Conservation (phyloP, 768 basidiomycete species). For the Serendipita sp. region DNA sequence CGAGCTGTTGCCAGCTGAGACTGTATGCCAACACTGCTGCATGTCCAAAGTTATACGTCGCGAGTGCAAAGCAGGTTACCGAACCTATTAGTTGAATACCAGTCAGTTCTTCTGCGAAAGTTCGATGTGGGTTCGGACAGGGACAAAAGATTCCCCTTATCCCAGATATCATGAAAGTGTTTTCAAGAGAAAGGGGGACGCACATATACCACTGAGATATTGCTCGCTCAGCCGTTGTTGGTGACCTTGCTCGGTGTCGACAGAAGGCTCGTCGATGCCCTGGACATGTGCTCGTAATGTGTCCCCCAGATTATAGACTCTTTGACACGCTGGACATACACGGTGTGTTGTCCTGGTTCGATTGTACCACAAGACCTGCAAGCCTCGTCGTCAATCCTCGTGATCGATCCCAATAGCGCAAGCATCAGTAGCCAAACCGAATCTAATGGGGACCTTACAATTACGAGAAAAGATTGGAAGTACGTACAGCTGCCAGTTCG, state of each 20-base stretch:
- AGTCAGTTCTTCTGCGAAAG: too few species aligned
- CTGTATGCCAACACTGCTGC: background rate
- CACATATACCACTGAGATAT: constrained; percentile 62
- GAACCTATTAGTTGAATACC: too few species aligned
- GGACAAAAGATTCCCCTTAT: too few species aligned
- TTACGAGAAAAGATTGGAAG: too few species aligned
- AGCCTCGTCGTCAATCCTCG: background rate
- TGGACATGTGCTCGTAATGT: constrained; percentile 30
- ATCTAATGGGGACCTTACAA: too few species aligned
- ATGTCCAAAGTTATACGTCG: background rate
- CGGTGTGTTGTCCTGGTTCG: constrained; percentile 56
- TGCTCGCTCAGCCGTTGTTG: constrained; percentile 43
- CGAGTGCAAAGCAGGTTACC: background rate
- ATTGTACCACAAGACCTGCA: constrained; percentile 71
- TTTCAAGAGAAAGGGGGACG: constrained; percentile 18
- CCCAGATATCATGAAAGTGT: background rate
- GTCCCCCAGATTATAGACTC: constrained; percentile 58
- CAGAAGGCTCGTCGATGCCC: constrained; percentile 15
- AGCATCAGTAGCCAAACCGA: too few species aligned
- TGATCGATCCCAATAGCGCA: too few species aligned
- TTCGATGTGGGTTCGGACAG: too few species aligned
- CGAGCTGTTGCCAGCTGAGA: background rate
- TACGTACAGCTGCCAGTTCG: constrained; percentile 54
- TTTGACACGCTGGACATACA: constrained; percentile 63
- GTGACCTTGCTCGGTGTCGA: constrained; percentile 18